A percentile compares a stretch with the other conserved stretches of the same genome.
Conservation (phyloP, 352 stramenopile species). For the Phytopythium aichiense region DNA sequence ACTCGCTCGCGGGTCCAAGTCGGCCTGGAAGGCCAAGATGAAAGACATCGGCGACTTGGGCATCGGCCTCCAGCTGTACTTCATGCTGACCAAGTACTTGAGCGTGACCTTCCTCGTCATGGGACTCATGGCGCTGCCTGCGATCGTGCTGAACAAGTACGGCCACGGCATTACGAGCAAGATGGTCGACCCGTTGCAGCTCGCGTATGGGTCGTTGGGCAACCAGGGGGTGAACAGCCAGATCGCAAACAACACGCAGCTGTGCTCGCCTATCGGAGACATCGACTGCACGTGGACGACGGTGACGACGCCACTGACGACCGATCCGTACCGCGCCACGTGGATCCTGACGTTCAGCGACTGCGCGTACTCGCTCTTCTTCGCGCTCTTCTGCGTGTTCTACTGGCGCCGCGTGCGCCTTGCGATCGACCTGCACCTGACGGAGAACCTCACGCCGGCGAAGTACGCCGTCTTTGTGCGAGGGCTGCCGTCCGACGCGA, state of each 20-base stretch:
- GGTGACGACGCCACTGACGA: conserved; percentile 69
- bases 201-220: conserved; percentile 70
- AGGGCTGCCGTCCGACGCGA: conserved; percentile 64
- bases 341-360: conserved; percentile 78
- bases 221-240: conserved; percentile 76
- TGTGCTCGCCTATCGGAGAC: conserved; percentile 45
- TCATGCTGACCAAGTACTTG: conserved; percentile 82
- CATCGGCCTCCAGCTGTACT: conserved; percentile 84
- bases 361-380: conserved; percentile 59
- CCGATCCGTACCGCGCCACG: conserved; percentile 40
- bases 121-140: conserved; percentile 59
- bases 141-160: conserved; percentile 60
- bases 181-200: conserved; percentile 66
- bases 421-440: conserved; percentile 61
- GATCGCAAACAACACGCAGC: conserved; percentile 27
- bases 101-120: conserved; percentile 59
- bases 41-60: conserved; percentile 69
- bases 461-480: conserved; percentile 84
- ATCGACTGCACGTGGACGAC: conserved; percentile 73
- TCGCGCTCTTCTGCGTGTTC: conserved; percentile 57
- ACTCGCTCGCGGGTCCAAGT: conserved; percentile 34
- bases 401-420: conserved; percentile 41
- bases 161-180: conserved; percentile 63
- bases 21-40: conserved; percentile 58
- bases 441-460: conserved; percentile 73